phyloP scores from a whole-genome alignment of 805 yeast species.

The Saturnispora ahearnii region DNA sequence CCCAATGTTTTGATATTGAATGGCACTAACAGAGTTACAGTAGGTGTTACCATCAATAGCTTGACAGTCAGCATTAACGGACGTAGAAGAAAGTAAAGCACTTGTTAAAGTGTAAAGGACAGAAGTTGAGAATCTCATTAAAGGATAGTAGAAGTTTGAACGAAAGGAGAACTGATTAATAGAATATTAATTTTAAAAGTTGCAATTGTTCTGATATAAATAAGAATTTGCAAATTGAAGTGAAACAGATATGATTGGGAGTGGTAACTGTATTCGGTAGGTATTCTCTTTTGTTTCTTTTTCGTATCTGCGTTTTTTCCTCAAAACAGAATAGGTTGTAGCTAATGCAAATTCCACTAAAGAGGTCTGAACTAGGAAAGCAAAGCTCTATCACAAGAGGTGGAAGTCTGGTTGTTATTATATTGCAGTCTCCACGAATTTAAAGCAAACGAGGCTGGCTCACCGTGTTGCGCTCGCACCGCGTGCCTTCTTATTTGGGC shows the following conservation, averaged over 20 bases:
- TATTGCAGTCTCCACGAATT: too few species aligned
- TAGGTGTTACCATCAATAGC: constrained; percentile 69
- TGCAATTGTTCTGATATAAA: not conserved
- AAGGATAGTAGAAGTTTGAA: not conserved
- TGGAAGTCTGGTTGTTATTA: too few species aligned
- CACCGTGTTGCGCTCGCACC: constrained; percentile 1
- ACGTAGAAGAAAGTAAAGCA: constrained; percentile 16
- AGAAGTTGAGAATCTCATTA: constrained; percentile 13
- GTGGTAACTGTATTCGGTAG: not conserved
- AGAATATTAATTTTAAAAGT: not conserved
- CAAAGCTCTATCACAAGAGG: too few species aligned
- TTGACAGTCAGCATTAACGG: constrained; percentile 22
- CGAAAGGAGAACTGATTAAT: not conserved
- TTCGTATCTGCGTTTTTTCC: not conserved
- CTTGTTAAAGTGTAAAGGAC: constrained; percentile 10
- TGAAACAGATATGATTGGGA: not conserved
- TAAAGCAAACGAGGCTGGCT: not conserved
- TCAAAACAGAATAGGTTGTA: not conserved
- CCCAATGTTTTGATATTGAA: constrained; percentile 56
- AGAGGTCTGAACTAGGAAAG: too few species aligned
- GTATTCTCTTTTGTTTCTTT: not conserved
- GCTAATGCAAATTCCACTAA: too few species aligned
- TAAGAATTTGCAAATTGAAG: not conserved
- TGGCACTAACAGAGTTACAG: constrained; percentile 61
- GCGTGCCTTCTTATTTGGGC: not conserved